phyloP scores from a whole-genome alignment of 805 yeast genomes.

The Scheffersomyces lignosus region DNA sequence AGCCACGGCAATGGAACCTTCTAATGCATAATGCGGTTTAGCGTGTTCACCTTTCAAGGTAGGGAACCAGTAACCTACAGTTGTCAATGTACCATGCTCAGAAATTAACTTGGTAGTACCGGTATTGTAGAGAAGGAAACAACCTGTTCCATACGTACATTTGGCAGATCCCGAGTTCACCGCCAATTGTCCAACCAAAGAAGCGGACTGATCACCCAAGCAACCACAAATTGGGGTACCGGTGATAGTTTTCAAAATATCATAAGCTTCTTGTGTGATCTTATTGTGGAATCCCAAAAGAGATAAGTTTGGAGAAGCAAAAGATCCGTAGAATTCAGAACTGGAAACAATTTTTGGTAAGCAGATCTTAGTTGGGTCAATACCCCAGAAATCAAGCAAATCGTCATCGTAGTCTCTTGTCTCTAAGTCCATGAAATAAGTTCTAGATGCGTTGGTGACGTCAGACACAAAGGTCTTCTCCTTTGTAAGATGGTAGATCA shows the following conservation, averaged over 20 bases:
- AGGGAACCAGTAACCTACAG: constrained; percentile 90
- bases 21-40: constrained; percentile 83
- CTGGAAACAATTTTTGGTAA: constrained; percentile 80
- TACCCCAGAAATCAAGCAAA: constrained; percentile 75
- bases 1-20: constrained; percentile 95
- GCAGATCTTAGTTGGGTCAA: constrained; percentile 62
- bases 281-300: constrained; percentile 51
- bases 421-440: constrained; percentile 83
- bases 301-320: constrained; percentile 59
- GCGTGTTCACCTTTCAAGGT: constrained; percentile 46
- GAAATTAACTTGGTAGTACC: constrained; percentile 72
- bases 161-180: constrained; percentile 82
- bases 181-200: constrained; percentile 90
- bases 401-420: constrained; percentile 74
- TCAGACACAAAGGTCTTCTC: constrained; percentile 76
- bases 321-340: constrained; percentile 74
- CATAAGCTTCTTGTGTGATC: constrained; percentile 53
- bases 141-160: constrained; percentile 96
- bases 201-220: constrained; percentile 92
- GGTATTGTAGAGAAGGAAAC: constrained; percentile 85
- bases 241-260: constrained; percentile 48
- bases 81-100: constrained; percentile 81
- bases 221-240: constrained; percentile 84
- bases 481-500: constrained; percentile 77
- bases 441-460: constrained; percentile 88